A percentile compares a stretch with the other conserved stretches of the same genome.
Evolutionary conservation across 2,329 filamentous ascomycete genomes (phyloP).

Genomic region (Colletotrichum filicis): DNA sequence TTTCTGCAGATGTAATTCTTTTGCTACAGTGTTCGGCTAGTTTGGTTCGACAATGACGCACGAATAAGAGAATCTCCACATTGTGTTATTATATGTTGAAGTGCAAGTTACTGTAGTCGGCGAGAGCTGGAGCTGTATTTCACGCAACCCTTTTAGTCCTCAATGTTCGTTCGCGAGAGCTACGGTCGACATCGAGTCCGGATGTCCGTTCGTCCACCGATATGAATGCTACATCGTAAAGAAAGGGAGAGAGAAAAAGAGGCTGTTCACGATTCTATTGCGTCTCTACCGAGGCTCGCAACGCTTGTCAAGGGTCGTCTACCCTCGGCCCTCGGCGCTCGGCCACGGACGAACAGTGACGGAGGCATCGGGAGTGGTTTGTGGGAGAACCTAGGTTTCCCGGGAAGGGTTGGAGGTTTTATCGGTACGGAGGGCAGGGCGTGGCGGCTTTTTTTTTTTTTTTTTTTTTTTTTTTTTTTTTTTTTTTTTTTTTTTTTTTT

Average conservation of each 20-base stretch:
- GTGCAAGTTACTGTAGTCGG: neutral
- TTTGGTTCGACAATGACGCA: constrained; percentile 10
- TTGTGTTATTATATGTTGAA: constrained; percentile 1
- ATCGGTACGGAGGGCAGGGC: neutral
- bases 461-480: neutral
- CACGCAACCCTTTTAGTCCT: neutral
- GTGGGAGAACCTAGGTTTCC: too few relatives aligned
- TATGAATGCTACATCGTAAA: neutral
- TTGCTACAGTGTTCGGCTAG: constrained; percentile 19
- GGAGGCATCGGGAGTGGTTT: neutral
- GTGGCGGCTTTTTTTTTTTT: neutral
- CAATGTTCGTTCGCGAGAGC: neutral
- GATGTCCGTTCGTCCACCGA: neutral
- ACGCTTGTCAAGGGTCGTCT: neutral
- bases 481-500: neutral
- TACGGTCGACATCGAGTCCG: neutral
- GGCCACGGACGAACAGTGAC: neutral
- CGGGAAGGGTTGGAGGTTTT: neutral
- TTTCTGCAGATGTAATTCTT: constrained; percentile 14
- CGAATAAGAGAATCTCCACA: constrained; percentile 32
- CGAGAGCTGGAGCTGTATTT: neutral
- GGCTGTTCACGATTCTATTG: neutral
- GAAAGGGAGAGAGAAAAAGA: neutral
- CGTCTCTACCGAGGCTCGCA: too few relatives aligned
- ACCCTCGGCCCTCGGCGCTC: neutral